Evolutionary conservation across 2,329 filamentous ascomycete genomes (phyloP), one percentile per base, ranked within the genome.

Genomic region (Cladosporium oxysporum): DNA sequence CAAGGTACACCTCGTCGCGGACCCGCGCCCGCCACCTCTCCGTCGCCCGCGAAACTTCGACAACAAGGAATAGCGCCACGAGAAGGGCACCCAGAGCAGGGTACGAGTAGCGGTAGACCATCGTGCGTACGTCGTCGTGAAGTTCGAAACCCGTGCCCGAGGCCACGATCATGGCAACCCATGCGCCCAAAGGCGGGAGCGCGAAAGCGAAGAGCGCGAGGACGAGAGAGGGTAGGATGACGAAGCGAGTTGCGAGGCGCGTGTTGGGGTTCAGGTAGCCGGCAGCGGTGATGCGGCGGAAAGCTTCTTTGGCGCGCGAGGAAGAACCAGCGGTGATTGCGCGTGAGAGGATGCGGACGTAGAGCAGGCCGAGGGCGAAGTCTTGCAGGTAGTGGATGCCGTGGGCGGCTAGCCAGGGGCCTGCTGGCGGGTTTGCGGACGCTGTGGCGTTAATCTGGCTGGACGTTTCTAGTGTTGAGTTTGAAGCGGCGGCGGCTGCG

Each of bases 1-100:
- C 95, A 53, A 99, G 82, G 77, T 99, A 99, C 0, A 96, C 93
- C 79, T 99, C 96, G 77, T 99, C 96, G 47, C 92, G 84, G 57
- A 99, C 92, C 66, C 90, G 87, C 66, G 88, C 84, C 72, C 91
- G 88, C 93, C 94, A 98, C 23, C 87, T 82, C 57, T 86, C 85
- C 61, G 95, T 85, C 62, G 92, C 85, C 55, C 84, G 79, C 1
- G 81, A 74, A 64, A 83, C 29, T 80, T 78, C 21, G 31, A 44
- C 2, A 50, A 62, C 14, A 67, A 66, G 44, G 44, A 60, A 26
- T 11, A 59, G 2, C 28, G 37, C 21, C 10, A 37, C 33, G 18
- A 52, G n/a, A 21, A 59, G 31, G 11, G 41, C 26, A 23, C 63
- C 55, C 16, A 44, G 5, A 85, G 75, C 0, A 14, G 95, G 95